Evolutionary conservation across 768 basidiomycete genomes (phyloP).

Genomic region (Filobasidium floriforme): DNA sequence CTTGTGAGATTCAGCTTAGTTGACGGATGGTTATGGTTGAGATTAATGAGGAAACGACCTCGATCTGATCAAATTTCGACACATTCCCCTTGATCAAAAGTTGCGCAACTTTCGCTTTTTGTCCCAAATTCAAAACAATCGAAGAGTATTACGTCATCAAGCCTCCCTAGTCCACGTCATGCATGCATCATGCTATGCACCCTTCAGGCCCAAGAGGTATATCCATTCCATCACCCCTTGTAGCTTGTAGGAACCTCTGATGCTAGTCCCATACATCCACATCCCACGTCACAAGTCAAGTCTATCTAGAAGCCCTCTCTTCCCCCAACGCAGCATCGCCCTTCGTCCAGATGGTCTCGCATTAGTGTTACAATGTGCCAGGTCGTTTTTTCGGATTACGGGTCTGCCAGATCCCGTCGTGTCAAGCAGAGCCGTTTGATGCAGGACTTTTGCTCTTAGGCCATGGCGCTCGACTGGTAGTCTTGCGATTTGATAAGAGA

Average conservation of each 20-base stretch:
- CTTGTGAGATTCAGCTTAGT: too few species aligned
- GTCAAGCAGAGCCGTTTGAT: too few species aligned
- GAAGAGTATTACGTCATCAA: too few species aligned
- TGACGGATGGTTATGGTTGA: too few species aligned
- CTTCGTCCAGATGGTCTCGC: background rate
- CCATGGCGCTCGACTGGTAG: conserved; percentile 4
- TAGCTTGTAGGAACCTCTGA: background rate
- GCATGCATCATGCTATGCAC: background rate
- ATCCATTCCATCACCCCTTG: too few species aligned
- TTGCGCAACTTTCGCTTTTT: background rate
- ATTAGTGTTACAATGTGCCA: background rate
- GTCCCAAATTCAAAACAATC: background rate
- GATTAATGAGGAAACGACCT: too few species aligned
- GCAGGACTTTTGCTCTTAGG: background rate
- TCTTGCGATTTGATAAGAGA: conserved; percentile 11
- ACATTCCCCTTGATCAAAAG: background rate
- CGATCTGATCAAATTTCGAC: background rate
- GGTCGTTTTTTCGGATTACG: conserved; percentile 1
- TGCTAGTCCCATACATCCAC: background rate
- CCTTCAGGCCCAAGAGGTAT: background rate
- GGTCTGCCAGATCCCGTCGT: too few species aligned
- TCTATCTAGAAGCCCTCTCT: background rate
- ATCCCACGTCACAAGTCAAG: background rate
- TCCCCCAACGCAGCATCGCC: background rate
- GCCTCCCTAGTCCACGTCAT: too few species aligned